These are phyloP conservation scores for Ogataea allantospora DNA, from an alignment of 805 yeast species.

Conservation along the genomic window DNA sequence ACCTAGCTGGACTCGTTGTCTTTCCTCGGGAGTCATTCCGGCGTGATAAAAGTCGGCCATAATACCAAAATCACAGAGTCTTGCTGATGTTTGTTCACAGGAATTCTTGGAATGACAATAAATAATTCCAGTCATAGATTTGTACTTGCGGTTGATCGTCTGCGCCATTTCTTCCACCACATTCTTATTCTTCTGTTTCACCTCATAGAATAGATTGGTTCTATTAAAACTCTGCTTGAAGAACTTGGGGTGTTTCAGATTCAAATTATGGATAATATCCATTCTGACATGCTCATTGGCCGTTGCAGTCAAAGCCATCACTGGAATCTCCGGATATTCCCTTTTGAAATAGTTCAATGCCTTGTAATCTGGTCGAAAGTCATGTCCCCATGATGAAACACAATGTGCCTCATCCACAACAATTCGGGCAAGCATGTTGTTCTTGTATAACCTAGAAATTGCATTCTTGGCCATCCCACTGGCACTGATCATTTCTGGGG, in stretches of 20 bases:
- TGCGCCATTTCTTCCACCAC: conserved; percentile 57
- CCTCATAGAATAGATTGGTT: conserved; percentile 77
- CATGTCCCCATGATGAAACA: conserved; percentile 98
- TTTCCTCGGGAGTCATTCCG: conserved; percentile 81
- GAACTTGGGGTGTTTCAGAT: conserved; percentile 57
- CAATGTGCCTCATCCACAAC: conserved; percentile 98
- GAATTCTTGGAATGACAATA: conserved; percentile 89
- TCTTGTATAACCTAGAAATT: conserved; percentile 54
- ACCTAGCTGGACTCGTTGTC: conserved; percentile 64
- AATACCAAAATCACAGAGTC: conserved; percentile 60
- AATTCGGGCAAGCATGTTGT: conserved; percentile 67
- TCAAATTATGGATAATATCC: conserved; percentile 80
- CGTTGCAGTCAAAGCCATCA: conserved; percentile 96
- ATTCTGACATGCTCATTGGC: conserved; percentile 87
- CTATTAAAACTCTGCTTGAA: conserved; percentile 92
- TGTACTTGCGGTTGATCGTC: conserved; percentile 50
- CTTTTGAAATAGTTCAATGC: conserved; percentile 69
- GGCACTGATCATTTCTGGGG: conserved; percentile 91
- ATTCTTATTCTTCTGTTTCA: conserved; percentile 60
- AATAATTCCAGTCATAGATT: conserved; percentile 75
- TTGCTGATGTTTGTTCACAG: conserved; percentile 77
- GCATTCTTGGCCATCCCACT: conserved; percentile 66
- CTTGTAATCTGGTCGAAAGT: conserved; percentile 94
- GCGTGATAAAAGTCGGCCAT: conserved; percentile 83
- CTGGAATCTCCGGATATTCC: conserved; percentile 75